Evolutionary conservation across 2,329 filamentous ascomycete species (phyloP), one percentile per base, ranked within the genome.

Genomic region (Allantophomopsis lycopodina): DNA sequence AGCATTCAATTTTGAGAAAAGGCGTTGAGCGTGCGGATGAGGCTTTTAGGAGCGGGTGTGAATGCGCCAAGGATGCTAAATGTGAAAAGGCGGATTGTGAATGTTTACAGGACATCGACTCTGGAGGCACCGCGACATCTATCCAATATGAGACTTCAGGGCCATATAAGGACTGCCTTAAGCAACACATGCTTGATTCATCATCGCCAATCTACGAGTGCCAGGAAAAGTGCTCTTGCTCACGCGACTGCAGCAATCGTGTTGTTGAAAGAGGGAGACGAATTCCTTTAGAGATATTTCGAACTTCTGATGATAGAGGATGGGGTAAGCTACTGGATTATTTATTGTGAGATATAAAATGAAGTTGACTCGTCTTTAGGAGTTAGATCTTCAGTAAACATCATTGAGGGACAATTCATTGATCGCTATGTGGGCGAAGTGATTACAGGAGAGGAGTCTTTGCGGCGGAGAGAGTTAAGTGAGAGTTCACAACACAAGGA

Each of bases 351-450:
- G 3, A 28, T 28, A 10, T 3, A 4, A n/a, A n/a, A 28, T 3
- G 8, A 8, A 28, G 23, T 10, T 28, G 8, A 28, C 13, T 7
- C 13, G 28, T 23, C 15, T 16, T 14, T 40, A 76, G 73, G 79
- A 23, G 71, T 93, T 0, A 69, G 75, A 7, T 79, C 76, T 43
- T 69, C 69, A 4, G 64, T 78, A 2, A 64, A 75, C 15, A 71
- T 93, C 2, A 69, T 71, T 40, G 66, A 69, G 46, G 85, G 85
- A 2, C 81, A 88, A 47, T 91, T 87, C 50, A 74, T 93, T 32
- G 85, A 89, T 53, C 73, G 71, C 7, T 93, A 91, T 51, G 67
- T 87, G 7, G 84, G 85, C 11, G 77, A 83, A 54, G 64, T 82
- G 41, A 76, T 83, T 48, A 78, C 75, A 2, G 63, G 68, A 0